These are phyloP conservation scores for Oxyria digyna DNA, from an alignment of 148 eudicot genomes.

Conservation along the genomic window DNA sequence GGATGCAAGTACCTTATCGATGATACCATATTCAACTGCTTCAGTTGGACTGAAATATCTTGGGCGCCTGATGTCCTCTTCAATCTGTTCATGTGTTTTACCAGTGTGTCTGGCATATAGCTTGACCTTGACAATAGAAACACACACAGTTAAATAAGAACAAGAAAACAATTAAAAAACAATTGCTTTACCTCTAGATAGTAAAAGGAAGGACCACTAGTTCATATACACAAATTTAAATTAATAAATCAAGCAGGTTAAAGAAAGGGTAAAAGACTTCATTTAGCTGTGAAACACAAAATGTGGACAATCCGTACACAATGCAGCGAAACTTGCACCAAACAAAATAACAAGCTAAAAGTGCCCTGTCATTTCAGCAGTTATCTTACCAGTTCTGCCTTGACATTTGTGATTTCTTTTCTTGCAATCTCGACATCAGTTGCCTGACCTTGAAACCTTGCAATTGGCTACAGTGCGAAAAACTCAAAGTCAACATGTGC, in stretches of 20 bases:
- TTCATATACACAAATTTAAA: background rate
- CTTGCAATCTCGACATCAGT: constrained; percentile 62
- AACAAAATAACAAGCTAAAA: background rate
- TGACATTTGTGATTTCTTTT: constrained; percentile 60
- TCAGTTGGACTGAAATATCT: constrained; percentile 93
- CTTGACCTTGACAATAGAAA: constrained; percentile 44
- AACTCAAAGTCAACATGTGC: background rate
- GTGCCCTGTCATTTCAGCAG: background rate
- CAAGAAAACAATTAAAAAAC: background rate
- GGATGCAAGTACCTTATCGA: constrained; percentile 61
- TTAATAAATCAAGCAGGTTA: background rate
- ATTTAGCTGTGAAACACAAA: background rate
- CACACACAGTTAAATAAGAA: background rate
- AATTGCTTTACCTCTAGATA: background rate
- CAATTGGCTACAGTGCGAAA: constrained; percentile 64
- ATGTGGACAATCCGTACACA: background rate
- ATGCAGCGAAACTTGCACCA: background rate
- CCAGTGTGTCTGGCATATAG: constrained; percentile 54
- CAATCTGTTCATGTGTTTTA: constrained; percentile 68
- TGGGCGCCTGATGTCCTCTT: constrained; percentile 81
- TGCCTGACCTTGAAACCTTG: constrained; percentile 82
- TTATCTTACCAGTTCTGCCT: constrained; percentile 59
- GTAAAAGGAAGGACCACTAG: no score
- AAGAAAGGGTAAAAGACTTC: background rate
- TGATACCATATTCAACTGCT: constrained; percentile 95